Conservation (phyloP, 306 rosid genomes). For the Sindora glabra region DNA sequence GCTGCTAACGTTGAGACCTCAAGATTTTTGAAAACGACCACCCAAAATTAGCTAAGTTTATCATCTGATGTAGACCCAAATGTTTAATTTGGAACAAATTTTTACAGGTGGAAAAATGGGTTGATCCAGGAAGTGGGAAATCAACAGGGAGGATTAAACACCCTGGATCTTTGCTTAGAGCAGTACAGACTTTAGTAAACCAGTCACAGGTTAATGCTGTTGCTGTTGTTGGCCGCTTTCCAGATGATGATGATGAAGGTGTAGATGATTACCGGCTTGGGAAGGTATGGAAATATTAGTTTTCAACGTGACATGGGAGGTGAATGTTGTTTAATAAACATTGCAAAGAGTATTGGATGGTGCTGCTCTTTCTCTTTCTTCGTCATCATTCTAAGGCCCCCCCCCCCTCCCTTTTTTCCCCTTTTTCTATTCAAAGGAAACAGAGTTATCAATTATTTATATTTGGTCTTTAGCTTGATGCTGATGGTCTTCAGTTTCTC, state of each 20-base stretch:
- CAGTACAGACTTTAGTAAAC: conserved; percentile 47
- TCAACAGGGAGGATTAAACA: conserved; percentile 79
- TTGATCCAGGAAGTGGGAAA: conserved; percentile 69
- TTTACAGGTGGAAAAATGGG: conserved; percentile 80
- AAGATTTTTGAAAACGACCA: background rate
- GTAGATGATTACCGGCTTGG: conserved; percentile 73
- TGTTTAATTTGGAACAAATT: conserved; percentile 14
- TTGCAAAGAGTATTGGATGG: background rate
- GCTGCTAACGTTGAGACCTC: background rate
- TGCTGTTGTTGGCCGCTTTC: conserved; percentile 88
- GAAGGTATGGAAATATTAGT: conserved; percentile 37
- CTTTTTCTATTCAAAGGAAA: too few relatives aligned
- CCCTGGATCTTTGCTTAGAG: conserved; percentile 71
- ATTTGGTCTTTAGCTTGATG: conserved; percentile 3
- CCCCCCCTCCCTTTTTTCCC: too few relatives aligned
- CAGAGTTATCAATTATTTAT: background rate
- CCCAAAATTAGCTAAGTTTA: background rate
- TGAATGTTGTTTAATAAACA: conserved; percentile 8
- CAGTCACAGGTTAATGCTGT: conserved; percentile 59
- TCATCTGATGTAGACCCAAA: conserved; percentile 2
- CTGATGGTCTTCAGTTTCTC: too few relatives aligned
- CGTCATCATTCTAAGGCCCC: too few relatives aligned
- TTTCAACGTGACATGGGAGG: background rate
- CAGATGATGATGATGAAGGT: conserved; percentile 65
- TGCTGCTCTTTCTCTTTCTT: conserved; percentile 14